Evolutionary conservation across 768 basidiomycete genomes (phyloP).

Genomic region (Lyophyllum shimeji): DNA sequence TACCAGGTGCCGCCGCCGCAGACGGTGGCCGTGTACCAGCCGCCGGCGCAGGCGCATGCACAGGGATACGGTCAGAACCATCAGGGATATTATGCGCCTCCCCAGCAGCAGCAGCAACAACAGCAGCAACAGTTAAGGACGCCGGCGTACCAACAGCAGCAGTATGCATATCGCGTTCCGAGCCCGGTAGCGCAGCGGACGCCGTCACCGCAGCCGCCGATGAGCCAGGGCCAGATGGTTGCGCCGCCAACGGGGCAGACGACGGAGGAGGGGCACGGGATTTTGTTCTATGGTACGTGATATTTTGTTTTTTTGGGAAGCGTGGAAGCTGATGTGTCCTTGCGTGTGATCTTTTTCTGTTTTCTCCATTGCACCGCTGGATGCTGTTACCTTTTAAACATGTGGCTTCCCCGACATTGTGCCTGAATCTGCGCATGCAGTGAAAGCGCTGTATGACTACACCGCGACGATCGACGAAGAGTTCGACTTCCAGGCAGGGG

Average conservation of each 20-base stretch:
- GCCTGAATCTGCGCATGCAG: too few relatives aligned
- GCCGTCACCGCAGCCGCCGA: conserved; percentile 50
- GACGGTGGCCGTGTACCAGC: conserved; percentile 18
- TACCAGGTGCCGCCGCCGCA: conserved; percentile 4
- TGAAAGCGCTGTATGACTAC: conserved; percentile 91
- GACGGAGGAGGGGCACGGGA: conserved; percentile 78
- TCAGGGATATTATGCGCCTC: conserved; percentile 23
- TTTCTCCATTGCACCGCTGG: too few relatives aligned
- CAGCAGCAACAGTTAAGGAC: conserved; percentile 24
- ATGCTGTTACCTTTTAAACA: too few relatives aligned
- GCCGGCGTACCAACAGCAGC: conserved; percentile 34
- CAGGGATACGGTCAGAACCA: conserved; percentile 9
- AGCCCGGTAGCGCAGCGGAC: conserved; percentile 44
- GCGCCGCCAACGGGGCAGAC: conserved; percentile 69
- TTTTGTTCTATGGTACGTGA: conserved; percentile 84
- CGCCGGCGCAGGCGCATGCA: conserved; percentile 23
- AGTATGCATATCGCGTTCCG: conserved; percentile 38
- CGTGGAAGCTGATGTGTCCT: too few relatives aligned
- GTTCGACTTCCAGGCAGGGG: conserved; percentile 93
- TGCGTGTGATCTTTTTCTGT: background rate
- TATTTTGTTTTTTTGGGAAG: background rate
- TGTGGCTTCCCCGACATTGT: too few relatives aligned
- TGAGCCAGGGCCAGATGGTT: conserved; percentile 24
- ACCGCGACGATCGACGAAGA: conserved; percentile 84
- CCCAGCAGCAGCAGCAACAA: conserved; percentile 22